These are phyloP conservation scores for Fragaria vesca DNA, from an alignment of 306 rosid species.

Conservation along the genomic window DNA sequence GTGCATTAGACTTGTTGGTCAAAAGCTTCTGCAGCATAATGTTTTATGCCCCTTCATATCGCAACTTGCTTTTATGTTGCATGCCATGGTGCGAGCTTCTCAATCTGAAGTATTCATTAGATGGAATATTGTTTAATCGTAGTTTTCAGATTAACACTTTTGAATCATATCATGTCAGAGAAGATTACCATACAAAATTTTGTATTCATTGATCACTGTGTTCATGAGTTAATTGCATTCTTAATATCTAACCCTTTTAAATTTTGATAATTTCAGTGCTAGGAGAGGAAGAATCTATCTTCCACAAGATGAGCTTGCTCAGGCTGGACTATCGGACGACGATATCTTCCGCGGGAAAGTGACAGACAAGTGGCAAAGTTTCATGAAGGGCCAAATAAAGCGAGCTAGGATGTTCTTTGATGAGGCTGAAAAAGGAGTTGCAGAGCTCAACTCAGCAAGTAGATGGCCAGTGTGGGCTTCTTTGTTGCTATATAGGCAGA, in stretches of 20 bases:
- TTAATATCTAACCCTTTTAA: background rate
- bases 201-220: background rate
- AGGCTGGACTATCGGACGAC: constrained; percentile 77
- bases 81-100: background rate
- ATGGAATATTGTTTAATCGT: background rate
- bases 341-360: constrained; percentile 74
- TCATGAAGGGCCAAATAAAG: constrained; percentile 87
- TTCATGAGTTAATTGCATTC: background rate
- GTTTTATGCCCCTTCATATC: background rate
- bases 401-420: constrained; percentile 91
- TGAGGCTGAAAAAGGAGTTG: constrained; percentile 86
- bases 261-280: constrained; percentile 45
- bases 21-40: background rate
- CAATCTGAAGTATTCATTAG: background rate
- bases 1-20: background rate
- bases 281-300: constrained; percentile 94
- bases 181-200: background rate
- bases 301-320: constrained; percentile 86
- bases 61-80: constrained; percentile 1
- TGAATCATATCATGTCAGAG: background rate
- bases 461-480: constrained; percentile 98
- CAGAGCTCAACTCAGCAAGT: constrained; percentile 73
- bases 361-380: constrained; percentile 80
- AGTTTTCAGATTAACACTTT: background rate
- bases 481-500: constrained; percentile 70